Base-by-base conservation (phyloP, 2,329 filamentous ascomycete species). In the Cryphonectria naterciae region DNA sequence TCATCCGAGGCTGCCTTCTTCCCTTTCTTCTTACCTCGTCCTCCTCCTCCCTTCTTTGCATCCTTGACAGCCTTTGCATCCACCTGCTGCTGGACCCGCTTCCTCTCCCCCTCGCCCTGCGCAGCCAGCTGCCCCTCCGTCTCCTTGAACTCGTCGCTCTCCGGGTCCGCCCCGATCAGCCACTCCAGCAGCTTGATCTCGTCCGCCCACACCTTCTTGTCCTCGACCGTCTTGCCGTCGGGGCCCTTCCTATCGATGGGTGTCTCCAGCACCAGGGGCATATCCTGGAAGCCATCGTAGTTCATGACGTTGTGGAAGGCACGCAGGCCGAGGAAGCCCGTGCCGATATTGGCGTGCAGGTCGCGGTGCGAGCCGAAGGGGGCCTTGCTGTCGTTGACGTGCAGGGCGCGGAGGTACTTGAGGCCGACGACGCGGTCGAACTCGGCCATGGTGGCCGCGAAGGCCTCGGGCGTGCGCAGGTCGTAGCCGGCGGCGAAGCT, bases 251-350 rank as follows among this genome's bases (percentile, higher is more conserved):
- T 86, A 73, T 97, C 93, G 73, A 96, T 95, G 7, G 96, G 96
- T n/a, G 96, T 99, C 84, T 99, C 96, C 10, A 99, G 87, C 1
- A 99, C 91, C 89, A 99, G 94, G 4, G 96, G 96, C 76, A 98
- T 81, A 37, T 89, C 89, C 75, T 92, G 88, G 72, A 98, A 92
- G 1, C 89, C 85, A 37, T 86, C 84, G 77, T 94, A 90, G 80
- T 98, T 98, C 85, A 98, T 91, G 72, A 99, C 83, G 78, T 91
- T 93, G 82, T 97, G 93, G 80, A 99, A 99, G 2, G 95, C 93
- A 32, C 93, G 88, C 22, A 99, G 86, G 0, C 96, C 96, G 0
- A 99, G 86, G 78, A 97, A 99, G 1, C 96, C 96, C 0, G 94
- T 97, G 37, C 96, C 96, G 74, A 99, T 98, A 79, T 98, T 98